These are phyloP conservation scores for Thinopyrum obtusiflorum DNA, from an alignment of 202 grass and related monocot genomes.

Conservation along the genomic window DNA sequence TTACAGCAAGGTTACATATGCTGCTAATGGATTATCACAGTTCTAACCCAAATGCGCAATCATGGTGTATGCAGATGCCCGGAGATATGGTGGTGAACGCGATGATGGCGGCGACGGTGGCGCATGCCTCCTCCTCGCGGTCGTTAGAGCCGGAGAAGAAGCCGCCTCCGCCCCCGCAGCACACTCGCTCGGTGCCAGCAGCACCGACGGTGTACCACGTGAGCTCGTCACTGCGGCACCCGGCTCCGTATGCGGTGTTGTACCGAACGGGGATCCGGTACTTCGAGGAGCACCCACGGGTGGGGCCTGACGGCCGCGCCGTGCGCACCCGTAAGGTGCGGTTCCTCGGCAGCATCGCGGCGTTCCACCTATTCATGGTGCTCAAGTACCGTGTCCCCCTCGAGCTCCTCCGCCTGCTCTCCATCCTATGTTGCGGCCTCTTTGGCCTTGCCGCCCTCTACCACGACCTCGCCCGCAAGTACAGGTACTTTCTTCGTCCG, in stretches of 20 bases:
- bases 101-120: conserved; percentile 59
- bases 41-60: background rate
- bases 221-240: conserved; percentile 66
- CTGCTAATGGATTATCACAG: background rate
- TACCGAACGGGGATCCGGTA: conserved; percentile 39
- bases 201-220: conserved; percentile 59
- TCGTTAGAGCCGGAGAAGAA: background rate
- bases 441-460: conserved; percentile 26
- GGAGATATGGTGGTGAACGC: conserved; percentile 93
- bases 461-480: conserved; percentile 41
- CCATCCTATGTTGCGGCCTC: conserved; percentile 44
- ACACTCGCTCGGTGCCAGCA: background rate
- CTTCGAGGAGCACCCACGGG: conserved; percentile 61
- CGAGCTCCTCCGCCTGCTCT: conserved; percentile 57
- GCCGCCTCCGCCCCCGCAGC: background rate
- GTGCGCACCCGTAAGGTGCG: conserved; percentile 31
- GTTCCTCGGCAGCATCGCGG: conserved; percentile 45
- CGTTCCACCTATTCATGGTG: conserved; percentile 60
- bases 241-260: conserved; percentile 43
- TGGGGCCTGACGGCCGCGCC: conserved; percentile 33
- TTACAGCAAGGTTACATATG: background rate
- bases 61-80: conserved; percentile 49
- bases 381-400: conserved; percentile 58
- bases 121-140: background rate
- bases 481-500: background rate